These are phyloP conservation scores for Cytospora leucostoma DNA, from an alignment of 2,329 filamentous ascomycete species.

Conservation along the genomic window DNA sequence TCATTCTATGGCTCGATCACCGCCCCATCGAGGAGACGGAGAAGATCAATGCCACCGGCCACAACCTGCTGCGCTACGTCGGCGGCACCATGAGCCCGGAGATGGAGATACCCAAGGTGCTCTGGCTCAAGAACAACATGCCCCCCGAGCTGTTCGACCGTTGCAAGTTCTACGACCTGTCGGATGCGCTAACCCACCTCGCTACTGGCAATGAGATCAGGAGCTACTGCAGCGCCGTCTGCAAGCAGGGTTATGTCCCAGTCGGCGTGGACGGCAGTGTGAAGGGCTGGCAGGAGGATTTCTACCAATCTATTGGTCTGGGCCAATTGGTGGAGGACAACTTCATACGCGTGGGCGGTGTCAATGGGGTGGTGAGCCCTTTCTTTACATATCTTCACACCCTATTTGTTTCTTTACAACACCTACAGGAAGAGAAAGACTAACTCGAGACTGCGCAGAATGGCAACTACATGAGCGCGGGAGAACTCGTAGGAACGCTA, in stretches of 20 bases:
- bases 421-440: slow-evolving; percentile 13
- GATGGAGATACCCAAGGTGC: slow-evolving; percentile 98
- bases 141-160: slow-evolving; percentile 82
- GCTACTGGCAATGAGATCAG: slow-evolving; percentile 89
- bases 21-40: slow-evolving; percentile 87
- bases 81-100: slow-evolving; percentile 98
- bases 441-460: slow-evolving; percentile 60
- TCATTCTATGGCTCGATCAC: slow-evolving; percentile 97
- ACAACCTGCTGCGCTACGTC: slow-evolving; percentile 93
- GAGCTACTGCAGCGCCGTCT: slow-evolving; percentile 94
- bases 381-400: slow-evolving; percentile 38
- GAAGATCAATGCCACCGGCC: slow-evolving; percentile 88
- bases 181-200: slow-evolving; percentile 89
- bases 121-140: slow-evolving; percentile 99
- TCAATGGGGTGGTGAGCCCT: slow-evolving; percentile 86
- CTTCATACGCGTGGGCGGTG: slow-evolving; percentile 91
- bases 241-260: slow-evolving; percentile 95
- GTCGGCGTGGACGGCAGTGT: slow-evolving; percentile 97
- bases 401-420: slow-evolving; percentile 28
- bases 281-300: slow-evolving; percentile 98
- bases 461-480: slow-evolving; percentile 86
- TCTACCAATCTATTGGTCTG: slow-evolving; percentile 84
- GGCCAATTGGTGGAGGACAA: slow-evolving; percentile 79
- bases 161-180: slow-evolving; percentile 96
- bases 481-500: slow-evolving; percentile 83